Base-by-base conservation (phyloP, 1,284 basidiomycete species). In the Sphagnurus paluster region DNA sequence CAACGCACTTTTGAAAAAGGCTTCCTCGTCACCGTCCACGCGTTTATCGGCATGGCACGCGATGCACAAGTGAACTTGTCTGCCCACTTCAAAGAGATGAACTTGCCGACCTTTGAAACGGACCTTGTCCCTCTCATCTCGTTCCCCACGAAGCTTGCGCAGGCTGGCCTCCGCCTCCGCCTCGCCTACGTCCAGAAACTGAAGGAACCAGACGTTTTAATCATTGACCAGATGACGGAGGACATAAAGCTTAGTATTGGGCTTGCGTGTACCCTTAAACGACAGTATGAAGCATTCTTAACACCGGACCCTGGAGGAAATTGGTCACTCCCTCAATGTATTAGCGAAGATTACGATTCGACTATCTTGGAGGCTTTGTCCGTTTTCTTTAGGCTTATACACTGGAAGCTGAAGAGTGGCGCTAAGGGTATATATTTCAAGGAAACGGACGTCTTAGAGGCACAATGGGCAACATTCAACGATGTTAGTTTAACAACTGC, bases 381-480 rank as follows among this genome's bases (percentile, higher is more conserved):
- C 7, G 87, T 87, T 64, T 97, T 99, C 71, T 99, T 99, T 79
- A 88, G 84, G 60, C 75, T 99, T 25, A 84, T 99, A 23, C 92
- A 97, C 57, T 93, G 89, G 87, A 97, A 98, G 66, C 77, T 99
- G 43, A 96, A 96, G 69, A 91, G 90, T 52, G 90, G 90, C n/a
- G 79, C 82, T 47, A 93, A 91, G 63, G 88, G 89, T 19, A 90
- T 95, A 42, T 92, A 96, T 67, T 97, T 98, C 72, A 96, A 97
- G 60, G 96, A 99, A 72, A 98, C 95, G 1, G 97, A 99, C 62
- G 85, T 98, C 19, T 78, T 99, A 24, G 97, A 99, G 64, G 88
- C 89, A 17, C 95, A 99, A 59, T 98, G 95, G 92, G 85, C 88
- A 33, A 97, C 97, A 34, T 85, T 99, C 65, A 93, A 92, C 58